phyloP scores from a whole-genome alignment of 83 land plant species.

The Diphasiastrum complanatum region DNA sequence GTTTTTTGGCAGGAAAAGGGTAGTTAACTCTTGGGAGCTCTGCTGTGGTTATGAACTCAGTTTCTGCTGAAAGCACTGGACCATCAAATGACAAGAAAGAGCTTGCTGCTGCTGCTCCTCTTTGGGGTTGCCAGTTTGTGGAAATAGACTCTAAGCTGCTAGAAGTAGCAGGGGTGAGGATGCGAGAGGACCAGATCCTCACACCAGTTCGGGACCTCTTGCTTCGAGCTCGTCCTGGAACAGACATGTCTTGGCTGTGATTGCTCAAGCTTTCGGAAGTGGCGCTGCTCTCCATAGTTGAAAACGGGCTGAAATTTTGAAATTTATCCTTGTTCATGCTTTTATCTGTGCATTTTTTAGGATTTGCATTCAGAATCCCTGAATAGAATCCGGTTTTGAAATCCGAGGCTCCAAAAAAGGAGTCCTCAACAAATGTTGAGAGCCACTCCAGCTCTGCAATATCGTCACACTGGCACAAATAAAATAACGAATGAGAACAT shows the following conservation, averaged over 20 bases:
- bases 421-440: conserved; percentile 74
- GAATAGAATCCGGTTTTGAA: conserved; percentile 22
- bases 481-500: too few relatives aligned
- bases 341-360: conserved; percentile 10
- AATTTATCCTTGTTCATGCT: conserved; percentile 24
- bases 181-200: conserved; percentile 52
- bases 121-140: too few relatives aligned
- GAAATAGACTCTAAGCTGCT: background rate
- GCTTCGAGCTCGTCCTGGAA: conserved; percentile 75
- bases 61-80: too few relatives aligned
- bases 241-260: conserved; percentile 34
- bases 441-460: conserved; percentile 82
- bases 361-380: background rate
- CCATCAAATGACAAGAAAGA: too few relatives aligned
- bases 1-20: too few relatives aligned
- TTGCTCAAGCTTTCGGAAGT: conserved; percentile 5
- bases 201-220: conserved; percentile 58
- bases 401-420: conserved; percentile 54
- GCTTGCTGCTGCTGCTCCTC: too few relatives aligned
- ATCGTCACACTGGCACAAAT: conserved; percentile 59
- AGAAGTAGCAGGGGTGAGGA: conserved; percentile 27
- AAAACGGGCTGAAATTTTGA: conserved; percentile 16
- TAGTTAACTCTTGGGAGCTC: too few relatives aligned
- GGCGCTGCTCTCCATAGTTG: conserved; percentile 17
- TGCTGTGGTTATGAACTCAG: too few relatives aligned